Base-by-base conservation (phyloP, 352 stramenopile genomes). In the Thalassiosira sp. region DNA sequence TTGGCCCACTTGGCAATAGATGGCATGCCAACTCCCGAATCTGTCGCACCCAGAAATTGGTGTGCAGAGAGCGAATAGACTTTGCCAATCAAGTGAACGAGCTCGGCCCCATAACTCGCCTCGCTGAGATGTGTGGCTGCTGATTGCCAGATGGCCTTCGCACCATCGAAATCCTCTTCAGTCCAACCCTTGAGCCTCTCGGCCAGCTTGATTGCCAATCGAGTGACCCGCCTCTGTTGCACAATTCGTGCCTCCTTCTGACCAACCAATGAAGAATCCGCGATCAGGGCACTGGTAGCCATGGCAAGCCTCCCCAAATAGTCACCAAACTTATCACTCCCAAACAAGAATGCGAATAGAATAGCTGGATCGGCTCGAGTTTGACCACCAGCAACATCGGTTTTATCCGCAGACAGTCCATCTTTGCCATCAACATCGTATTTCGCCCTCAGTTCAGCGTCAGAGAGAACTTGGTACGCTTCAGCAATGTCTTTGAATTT, bases 311-410 rank as follows among this genome's bases (percentile, higher is more conserved):
- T 72, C 53, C 92, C 92, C 48, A 94, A 51, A 59, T 91, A 94
- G 64, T 90, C 64, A 49, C 88, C 79, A 61, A 95, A 95, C 62
- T 93, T 89, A 61, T 95, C 90, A 42, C 75, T 91, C 33, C 92
- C 92, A 82, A 95, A 95, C 46, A 95, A 84, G 75, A 94, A 94
- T 33, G 91, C 87, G 75, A 93, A 94, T 8, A 95, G 69, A n/a
- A 94, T 67, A 22, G 85, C 60, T 40, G 89, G 81, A 70, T 95
- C 90, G 35, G 92, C 67, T 13, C 87, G 76, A n/a, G 54, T n/a
- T 11, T 66, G 42, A 45, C 63, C 64, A 35, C 68, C 70, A 28
- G 79, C 85, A 15, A 82, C 54, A 16, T 24, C 60, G 10, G 85
- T 93, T 72, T 85, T 83, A 67, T 93, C 85, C 3, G 75, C 69